phyloP scores from a whole-genome alignment of 2,329 filamentous ascomycete genomes.

The Ophiostoma ulmi region DNA sequence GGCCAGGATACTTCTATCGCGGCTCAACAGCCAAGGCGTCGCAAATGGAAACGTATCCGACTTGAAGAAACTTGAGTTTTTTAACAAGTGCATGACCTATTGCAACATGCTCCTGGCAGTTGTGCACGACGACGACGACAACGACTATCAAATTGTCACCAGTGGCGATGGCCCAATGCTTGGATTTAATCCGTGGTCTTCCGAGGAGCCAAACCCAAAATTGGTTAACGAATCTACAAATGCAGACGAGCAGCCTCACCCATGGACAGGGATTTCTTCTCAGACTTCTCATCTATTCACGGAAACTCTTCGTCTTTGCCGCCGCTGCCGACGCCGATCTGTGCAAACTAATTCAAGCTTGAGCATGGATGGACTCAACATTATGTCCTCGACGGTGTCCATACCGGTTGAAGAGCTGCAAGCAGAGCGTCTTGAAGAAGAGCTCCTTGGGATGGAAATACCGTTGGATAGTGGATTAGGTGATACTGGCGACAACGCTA shows the following conservation, averaged over 20 bases:
- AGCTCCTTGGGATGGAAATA: conserved; percentile 11
- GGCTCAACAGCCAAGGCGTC: conserved; percentile 3
- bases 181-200: background rate
- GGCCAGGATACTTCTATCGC: background rate
- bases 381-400: background rate
- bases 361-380: conserved; percentile 1
- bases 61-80: background rate
- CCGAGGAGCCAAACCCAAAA: background rate
- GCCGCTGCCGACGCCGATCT: conserved; percentile 2
- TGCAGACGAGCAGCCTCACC: conserved; percentile 8
- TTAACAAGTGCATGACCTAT: conserved; percentile 16
- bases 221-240: background rate
- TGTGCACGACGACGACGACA: background rate
- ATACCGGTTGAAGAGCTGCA: conserved; percentile 14
- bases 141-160: background rate
- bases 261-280: conserved; percentile 9
- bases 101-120: conserved; percentile 15
- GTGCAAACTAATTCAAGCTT: background rate
- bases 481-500: conserved; percentile 11
- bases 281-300: conserved; percentile 8
- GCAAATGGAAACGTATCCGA: background rate
- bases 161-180: background rate
- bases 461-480: conserved; percentile 1
- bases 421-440: conserved; percentile 9
- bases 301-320: conserved; percentile 1